Base-by-base conservation (phyloP, 192 early-diverging fungal species). In the Coemansia sp. region DNA sequence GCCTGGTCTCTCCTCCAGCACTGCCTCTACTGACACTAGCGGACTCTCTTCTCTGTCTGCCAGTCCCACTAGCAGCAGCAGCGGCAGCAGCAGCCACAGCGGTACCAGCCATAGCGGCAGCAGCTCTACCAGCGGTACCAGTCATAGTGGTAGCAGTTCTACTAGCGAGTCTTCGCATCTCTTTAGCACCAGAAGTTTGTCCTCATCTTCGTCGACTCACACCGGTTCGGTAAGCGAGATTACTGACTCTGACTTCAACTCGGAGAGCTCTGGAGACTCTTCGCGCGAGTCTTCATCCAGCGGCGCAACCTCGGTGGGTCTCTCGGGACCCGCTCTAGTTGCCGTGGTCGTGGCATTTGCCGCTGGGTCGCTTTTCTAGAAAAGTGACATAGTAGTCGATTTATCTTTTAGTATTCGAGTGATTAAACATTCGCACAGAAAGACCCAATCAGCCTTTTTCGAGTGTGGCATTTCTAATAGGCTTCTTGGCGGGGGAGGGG, bases 281-380 rank as follows among this genome's bases (percentile, higher is more conserved):
- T 57, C 54, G 54, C 9, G 54, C 14, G 9, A 29, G 3, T 35
- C 35, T 17, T 36, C 59, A 36, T 60, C 59, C 7, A 60, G 31
- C 6, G 59, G 59, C n/a, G 59, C 59, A 17, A 17, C 35, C 21
- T 21, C 59, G 10, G 6, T 21, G 21, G 59, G 31, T 39, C 31
- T 60, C 59, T 60, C 59, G 36, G 59, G 59, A 6, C 24, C 59
- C 21, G 59, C 59, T 14, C n/a, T 60, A 13, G 36, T 40, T 36
- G 59, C 59, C 7, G 19, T 60, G 34, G 59, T 36, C 59, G 19
- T 60, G 59, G 59, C 36, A 14, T 39, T 60, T 60, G 59, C 36
- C 41, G 67, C 60, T 51, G 67, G 67, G 10, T 69, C 67, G 34
- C 59, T 69, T 27, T 62, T 69, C 67, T 69, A 68, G 35, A 61